Evolutionary conservation across 441 rosid species (phyloP), one percentile per base, ranked within the genome.

Genomic region (Jatropha podagrica): DNA sequence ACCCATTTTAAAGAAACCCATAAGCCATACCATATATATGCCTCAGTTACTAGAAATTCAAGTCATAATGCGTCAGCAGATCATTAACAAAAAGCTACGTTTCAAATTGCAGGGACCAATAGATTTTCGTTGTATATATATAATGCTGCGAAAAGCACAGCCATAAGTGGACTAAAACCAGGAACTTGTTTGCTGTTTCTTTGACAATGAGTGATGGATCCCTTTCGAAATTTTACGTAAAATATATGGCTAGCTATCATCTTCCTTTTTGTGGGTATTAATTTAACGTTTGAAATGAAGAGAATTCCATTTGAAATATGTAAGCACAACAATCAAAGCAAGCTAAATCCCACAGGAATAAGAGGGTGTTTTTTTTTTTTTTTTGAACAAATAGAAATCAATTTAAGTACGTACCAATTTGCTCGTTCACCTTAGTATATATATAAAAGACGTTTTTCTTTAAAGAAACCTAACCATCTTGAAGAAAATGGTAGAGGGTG

Each of bases 201-300:
- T 73, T 69, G 80, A 82, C 77, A 49, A 77, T 0, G 67, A 75
- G 64, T 58, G 79, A 71, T 68, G 82, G 73, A 32, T 7, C 67
- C 65, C 32, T 70, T 32, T 32, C 32, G 32, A 32, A 32, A 32
- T 32, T 32, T 32, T 32, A 32, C 32, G 0, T 32, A 32, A 32
- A 32, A 32, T 32, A 32, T 32, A 0, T 32, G 32, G 32, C 32
- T 32, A 32, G 32, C 32, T 32, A 77, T 55, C 7, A n/a, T 40
- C 62, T 74, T 27, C 76, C 81, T 4, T 44, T 56, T 62, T 52
- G 81, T 83, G 72, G 73, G 75, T 68, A 83, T 40, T 26, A 18
- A 70, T 54, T 15, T 5, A 2, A 72, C 63, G 7, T 63, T 79
- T 82, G 87, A 84, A 76, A 74, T 58, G 61, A 37, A 76, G 82